Percentiles rank a stretch among this genome's conserved stretches.
Evolutionary conservation across 176 grass and related monocot genomes (phyloP).

Genomic region (Poa pratensis): DNA sequence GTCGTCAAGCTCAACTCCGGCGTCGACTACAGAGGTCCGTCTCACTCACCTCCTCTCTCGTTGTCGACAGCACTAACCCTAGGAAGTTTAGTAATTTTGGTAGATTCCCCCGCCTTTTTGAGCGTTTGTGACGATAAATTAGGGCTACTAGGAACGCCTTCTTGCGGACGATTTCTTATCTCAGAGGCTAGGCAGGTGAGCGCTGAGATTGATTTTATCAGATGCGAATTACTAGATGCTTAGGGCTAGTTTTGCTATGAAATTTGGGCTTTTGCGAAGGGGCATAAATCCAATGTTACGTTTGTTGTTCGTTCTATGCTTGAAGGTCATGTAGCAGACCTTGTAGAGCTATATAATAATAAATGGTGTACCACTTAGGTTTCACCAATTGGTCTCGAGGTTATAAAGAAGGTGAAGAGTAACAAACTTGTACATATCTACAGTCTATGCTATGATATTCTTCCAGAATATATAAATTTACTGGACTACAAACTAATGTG

Average conservation of each 20-base stretch:
- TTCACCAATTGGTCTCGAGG: background rate
- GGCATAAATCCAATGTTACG: background rate
- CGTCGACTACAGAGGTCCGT: constrained; percentile 89
- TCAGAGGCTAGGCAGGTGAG: background rate
- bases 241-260: constrained; percentile 1
- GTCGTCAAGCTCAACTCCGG: constrained; percentile 97
- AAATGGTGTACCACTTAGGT: background rate
- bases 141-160: background rate
- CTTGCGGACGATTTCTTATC: background rate
- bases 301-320: background rate
- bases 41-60: background rate
- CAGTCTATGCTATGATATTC: background rate
- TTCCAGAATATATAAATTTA: background rate
- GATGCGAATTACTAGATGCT: background rate
- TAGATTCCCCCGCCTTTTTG: background rate
- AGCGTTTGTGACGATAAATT: background rate
- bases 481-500: background rate
- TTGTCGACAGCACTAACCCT: constrained; percentile 41
- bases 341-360: background rate
- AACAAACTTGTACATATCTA: background rate
- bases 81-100: background rate
- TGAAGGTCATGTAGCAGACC: background rate
- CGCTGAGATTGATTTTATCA: background rate
- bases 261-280: constrained; percentile 2
- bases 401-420: background rate